Base-by-base conservation (phyloP, 2,329 filamentous ascomycete species). In the Calonectria henricotiae region DNA sequence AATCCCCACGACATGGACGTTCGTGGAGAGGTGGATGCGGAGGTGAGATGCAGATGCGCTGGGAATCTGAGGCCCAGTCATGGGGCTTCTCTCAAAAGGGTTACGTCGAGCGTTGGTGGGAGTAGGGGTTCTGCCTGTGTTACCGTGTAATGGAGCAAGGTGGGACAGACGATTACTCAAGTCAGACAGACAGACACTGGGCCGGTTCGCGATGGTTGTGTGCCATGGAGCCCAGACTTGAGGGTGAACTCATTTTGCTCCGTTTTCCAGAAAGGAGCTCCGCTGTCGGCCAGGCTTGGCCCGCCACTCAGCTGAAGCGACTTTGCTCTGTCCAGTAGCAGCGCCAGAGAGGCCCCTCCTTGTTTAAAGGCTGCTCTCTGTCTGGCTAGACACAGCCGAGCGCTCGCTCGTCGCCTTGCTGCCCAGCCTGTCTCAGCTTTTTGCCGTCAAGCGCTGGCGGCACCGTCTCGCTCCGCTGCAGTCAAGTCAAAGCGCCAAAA, bases 181-280 rank as follows among this genome's bases (percentile, higher is more conserved):
- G 51, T 23, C 51, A 17, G 51, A 30, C 47, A 32, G 51, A 15
- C 51, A 17, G 51, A 30, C 47, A 32, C 30, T 51, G 25, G 47
- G 47, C 47, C 13, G 47, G 47, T 51, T 51, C 27, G n/a, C 47
- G 51, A 58, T 58, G 20, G 32, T 35, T 39, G 32, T 20, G 35
- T 58, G 20, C 13, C 51, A 35, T 39, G 51, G 20, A 58, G 9
- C 51, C 30, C n/a, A 37, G 32, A n/a, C 17, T n/a, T n/a, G 44
- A 58, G 35, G 35, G 51, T 58, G 51, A 32, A 39, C 51, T 58
- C 51, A 39, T 15, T 39, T 20, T 20, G 12, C 15, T 55, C 49
- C 27, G 27, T 23, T 65, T 32, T 37, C 47, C n/a, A 9, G 17
- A 20, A 54, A 61, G 66, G 66, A 68, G 66, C 66, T 68, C 66